These are phyloP conservation scores for Picea glauca DNA, from an alignment of 75 land plant genomes.

Conservation along the genomic window DNA sequence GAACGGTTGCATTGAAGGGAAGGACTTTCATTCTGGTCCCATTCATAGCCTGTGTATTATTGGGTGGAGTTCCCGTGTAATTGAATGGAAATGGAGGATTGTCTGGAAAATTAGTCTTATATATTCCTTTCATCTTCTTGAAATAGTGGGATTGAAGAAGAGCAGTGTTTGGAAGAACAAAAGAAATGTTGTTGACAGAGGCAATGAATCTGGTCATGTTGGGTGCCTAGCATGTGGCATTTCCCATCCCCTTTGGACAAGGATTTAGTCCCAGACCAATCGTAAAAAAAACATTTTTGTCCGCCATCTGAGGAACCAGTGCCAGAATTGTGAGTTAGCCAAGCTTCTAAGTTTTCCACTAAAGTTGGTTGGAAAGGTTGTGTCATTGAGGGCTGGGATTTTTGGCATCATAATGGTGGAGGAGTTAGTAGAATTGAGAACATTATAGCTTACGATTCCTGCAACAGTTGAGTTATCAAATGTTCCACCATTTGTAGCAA, in stretches of 20 bases:
- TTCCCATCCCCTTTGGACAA: slow-evolving; percentile 21
- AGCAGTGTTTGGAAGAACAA: slow-evolving; percentile 21
- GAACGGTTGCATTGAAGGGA: slow-evolving; percentile 21
- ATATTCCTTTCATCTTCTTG: slow-evolving; percentile 18
- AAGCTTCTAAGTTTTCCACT: slow-evolving; percentile 24
- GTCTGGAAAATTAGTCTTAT: slow-evolving; percentile 25
- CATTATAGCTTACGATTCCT: slow-evolving; percentile 18
- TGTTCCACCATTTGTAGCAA: slow-evolving; percentile 23
- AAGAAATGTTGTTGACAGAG: slow-evolving; percentile 53
- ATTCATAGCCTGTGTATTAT: slow-evolving; percentile 17
- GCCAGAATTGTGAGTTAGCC: slow-evolving; percentile 25
- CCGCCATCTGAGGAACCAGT: slow-evolving; percentile 33
- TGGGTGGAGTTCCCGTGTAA: slow-evolving; percentile 28
- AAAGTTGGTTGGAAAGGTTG: slow-evolving; percentile 18
- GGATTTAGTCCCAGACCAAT: slow-evolving; percentile 32
- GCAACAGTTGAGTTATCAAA: slow-evolving; percentile 37
- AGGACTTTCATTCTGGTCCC: slow-evolving; percentile 19
- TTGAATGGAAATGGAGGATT: slow-evolving; percentile 24
- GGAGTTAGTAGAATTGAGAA: not conserved
- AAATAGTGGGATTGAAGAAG: slow-evolving; percentile 18
- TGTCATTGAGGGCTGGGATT: slow-evolving; percentile 44
- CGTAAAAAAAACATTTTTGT: slow-evolving; percentile 41
- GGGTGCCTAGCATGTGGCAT: slow-evolving; percentile 23
- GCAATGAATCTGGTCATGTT: slow-evolving; percentile 38
- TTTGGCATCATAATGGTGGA: slow-evolving; percentile 7